phyloP scores from a whole-genome alignment of 306 rosid species.

The Castanea crenata region DNA sequence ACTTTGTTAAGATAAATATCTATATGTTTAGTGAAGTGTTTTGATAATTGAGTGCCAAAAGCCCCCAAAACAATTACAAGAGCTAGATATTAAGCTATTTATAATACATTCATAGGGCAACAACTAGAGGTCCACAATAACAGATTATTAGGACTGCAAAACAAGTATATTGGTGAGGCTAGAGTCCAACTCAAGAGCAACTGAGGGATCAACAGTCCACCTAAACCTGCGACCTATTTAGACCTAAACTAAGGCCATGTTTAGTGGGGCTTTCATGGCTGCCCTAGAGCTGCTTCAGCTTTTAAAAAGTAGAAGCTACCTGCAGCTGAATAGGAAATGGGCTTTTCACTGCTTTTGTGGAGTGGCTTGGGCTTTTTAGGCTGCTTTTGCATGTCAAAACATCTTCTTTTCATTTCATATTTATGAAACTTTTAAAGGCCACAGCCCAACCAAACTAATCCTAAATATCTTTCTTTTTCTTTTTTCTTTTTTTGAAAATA shows the following conservation, averaged over 20 bases:
- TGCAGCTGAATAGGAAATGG: not conserved
- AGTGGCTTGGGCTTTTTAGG: not conserved
- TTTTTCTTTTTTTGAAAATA: too few relatives aligned
- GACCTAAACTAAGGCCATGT: not conserved
- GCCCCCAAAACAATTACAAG: conserved; percentile 29
- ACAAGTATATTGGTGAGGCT: not conserved
- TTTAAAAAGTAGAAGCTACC: not conserved
- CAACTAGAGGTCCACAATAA: conserved; percentile 4
- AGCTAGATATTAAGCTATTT: conserved; percentile 1
- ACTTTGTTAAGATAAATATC: conserved; percentile 25
- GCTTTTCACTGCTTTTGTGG: not conserved
- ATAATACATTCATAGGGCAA: not conserved
- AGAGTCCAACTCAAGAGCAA: not conserved
- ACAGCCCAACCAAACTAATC: not conserved
- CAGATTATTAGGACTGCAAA: conserved; percentile 18
- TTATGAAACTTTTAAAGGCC: not conserved
- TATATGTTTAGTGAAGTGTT: conserved; percentile 19
- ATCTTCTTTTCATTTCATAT: not conserved
- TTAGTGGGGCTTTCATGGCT: not conserved
- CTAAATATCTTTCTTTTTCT: not conserved
- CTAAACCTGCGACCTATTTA: not conserved
- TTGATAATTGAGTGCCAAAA: conserved; percentile 26
- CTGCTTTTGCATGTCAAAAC: not conserved
- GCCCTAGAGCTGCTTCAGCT: not conserved
- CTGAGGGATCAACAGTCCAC: not conserved